phyloP scores from a whole-genome alignment of 768 basidiomycete genomes.

The Lactifluus subvellereus region DNA sequence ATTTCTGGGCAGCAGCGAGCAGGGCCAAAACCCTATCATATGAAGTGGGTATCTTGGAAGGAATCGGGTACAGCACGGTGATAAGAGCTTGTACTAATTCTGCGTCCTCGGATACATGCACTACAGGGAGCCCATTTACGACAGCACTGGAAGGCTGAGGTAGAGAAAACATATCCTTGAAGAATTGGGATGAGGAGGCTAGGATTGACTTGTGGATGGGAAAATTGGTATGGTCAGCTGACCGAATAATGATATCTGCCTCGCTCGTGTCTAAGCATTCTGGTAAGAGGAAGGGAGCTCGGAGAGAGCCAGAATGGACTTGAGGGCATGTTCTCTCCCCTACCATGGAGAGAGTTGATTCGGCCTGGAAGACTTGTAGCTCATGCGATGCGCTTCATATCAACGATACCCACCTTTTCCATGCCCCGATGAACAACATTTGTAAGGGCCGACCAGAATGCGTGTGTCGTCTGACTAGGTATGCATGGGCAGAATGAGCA shows the following conservation, averaged over 20 bases:
- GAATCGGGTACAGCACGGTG: slow-evolving; percentile 10
- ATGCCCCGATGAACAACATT: neutral
- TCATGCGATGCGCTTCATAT: neutral
- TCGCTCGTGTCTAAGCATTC: neutral
- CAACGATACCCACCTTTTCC: neutral
- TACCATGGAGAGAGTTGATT: neutral
- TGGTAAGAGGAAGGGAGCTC: neutral
- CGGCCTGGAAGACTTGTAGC: slow-evolving; percentile 2
- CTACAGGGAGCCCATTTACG: slow-evolving; percentile 16
- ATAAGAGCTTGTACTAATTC: slow-evolving; percentile 12
- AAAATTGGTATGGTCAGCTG: slow-evolving; percentile 20
- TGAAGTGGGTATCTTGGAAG: slow-evolving; percentile 1
- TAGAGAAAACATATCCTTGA: slow-evolving; percentile 30
- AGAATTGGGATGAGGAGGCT: slow-evolving; percentile 29
- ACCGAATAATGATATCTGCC: slow-evolving; percentile 8
- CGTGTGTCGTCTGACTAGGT: neutral
- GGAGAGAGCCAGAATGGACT: neutral
- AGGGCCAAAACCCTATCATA: slow-evolving; percentile 1
- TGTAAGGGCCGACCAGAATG: slow-evolving; percentile 7
- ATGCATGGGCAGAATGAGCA: neutral
- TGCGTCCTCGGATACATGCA: slow-evolving; percentile 13
- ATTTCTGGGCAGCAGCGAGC: slow-evolving; percentile 26
- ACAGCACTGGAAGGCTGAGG: slow-evolving; percentile 19
- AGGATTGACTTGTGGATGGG: slow-evolving; percentile 32
- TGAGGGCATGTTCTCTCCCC: neutral